Evolutionary conservation across 805 yeast species (phyloP).

Genomic region (Nakazawaea ambrosiae): DNA sequence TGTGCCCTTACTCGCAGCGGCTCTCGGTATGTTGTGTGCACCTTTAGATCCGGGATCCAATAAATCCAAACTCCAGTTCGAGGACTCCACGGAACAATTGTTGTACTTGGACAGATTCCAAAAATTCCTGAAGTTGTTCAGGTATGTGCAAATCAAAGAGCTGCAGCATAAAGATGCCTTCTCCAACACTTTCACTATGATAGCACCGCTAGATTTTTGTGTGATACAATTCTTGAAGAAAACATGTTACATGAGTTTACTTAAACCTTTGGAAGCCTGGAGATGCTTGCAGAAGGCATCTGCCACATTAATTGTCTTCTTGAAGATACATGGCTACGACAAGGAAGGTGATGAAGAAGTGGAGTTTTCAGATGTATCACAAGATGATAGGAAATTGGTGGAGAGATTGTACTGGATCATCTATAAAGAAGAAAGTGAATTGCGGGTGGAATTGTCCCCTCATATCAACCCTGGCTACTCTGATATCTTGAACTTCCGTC

Average conservation of each 20-base stretch:
- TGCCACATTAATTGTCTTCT: background rate
- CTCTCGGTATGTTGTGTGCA: conserved; percentile 6
- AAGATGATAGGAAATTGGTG: conserved; percentile 7
- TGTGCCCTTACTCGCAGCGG: conserved; percentile 1
- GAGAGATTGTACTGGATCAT: conserved; percentile 10
- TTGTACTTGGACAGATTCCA: background rate
- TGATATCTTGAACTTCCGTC: conserved; percentile 9
- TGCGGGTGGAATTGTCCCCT: conserved; percentile 10
- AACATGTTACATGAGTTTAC: conserved; percentile 7
- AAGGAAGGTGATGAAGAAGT: background rate
- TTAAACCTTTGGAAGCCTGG: conserved; percentile 10
- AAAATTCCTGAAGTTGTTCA: conserved; percentile 4
- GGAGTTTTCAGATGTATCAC: background rate
- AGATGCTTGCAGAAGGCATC: conserved; percentile 2
- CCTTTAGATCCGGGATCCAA: conserved; percentile 4
- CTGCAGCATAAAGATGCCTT: background rate
- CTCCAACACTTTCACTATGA: background rate
- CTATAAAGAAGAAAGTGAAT: conserved; percentile 11
- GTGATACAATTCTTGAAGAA: conserved; percentile 6
- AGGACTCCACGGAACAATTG: conserved; percentile 5
- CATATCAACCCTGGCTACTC: conserved; percentile 3
- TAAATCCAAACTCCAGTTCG: background rate
- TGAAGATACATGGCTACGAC: conserved; percentile 1
- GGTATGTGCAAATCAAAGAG: conserved; percentile 5
- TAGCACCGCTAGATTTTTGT: background rate